Evolutionary conservation across 1,139 yeast species (phyloP).

Genomic region (Diutina scorzettiae): DNA sequence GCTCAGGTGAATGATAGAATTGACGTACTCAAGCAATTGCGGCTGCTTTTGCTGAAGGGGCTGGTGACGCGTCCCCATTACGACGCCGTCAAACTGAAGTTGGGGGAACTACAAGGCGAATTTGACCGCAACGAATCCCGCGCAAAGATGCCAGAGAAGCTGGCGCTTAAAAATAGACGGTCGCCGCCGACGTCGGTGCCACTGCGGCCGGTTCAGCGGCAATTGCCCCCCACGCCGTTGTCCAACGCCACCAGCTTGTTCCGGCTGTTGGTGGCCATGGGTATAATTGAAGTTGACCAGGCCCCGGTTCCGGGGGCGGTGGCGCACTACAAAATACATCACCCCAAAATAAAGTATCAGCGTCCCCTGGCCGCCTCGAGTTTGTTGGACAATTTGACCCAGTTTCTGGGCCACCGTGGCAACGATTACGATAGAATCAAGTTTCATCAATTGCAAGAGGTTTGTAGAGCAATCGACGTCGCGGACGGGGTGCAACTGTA

Average conservation of each 20-base stretch:
- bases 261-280: slow-evolving; percentile 3
- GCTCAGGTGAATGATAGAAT: slow-evolving; percentile 23
- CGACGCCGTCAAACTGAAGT: background rate
- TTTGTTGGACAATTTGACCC: slow-evolving; percentile 2
- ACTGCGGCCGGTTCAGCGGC: background rate
- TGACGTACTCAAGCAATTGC: slow-evolving; percentile 34
- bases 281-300: background rate
- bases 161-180: background rate
- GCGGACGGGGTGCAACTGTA: slow-evolving; percentile 22
- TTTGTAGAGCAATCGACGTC: slow-evolving; percentile 8
- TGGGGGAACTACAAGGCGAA: background rate
- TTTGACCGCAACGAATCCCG: background rate
- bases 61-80: slow-evolving; percentile 27
- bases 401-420: slow-evolving; percentile 13
- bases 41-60: slow-evolving; percentile 24
- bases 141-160: background rate
- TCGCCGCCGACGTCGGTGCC: background rate
- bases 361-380: background rate
- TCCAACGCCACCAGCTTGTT: background rate
- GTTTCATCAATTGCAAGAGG: slow-evolving; percentile 18
- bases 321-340: slow-evolving; percentile 1
- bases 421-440: slow-evolving; percentile 17
- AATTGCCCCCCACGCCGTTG: background rate
- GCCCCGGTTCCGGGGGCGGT: slow-evolving; percentile 5
- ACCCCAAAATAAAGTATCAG: slow-evolving; percentile 5